Evolutionary conservation across 2,329 filamentous ascomycete species (phyloP).

Genomic region (Gaeumannomyces tritici): DNA sequence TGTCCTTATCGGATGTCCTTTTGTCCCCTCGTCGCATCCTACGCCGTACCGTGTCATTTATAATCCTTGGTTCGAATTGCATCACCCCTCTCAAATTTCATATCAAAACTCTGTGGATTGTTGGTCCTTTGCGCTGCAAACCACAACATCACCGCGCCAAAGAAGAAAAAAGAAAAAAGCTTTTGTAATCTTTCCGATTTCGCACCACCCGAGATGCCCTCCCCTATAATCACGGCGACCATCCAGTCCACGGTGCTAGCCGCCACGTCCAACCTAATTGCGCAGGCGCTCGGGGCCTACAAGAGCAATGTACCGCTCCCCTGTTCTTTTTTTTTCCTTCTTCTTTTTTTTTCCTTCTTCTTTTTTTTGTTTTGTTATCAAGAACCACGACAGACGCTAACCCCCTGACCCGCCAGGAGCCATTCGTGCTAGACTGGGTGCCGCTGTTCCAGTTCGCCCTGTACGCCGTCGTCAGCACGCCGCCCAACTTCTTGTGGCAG

Average conservation of each 20-base stretch:
- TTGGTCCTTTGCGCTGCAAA: no score
- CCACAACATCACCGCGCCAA: no score
- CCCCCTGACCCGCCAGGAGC: conserved; percentile 28
- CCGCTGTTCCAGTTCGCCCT: conserved; percentile 69
- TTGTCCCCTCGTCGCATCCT: no score
- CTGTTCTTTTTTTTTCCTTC: background rate
- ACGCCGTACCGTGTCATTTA: no score
- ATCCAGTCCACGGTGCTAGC: conserved; percentile 57
- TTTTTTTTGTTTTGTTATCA: no score
- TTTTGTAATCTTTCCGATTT: background rate
- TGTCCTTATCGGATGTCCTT: no score
- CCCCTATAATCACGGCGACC: conserved; percentile 49
- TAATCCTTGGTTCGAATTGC: no score
- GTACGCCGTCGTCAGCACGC: conserved; percentile 63
- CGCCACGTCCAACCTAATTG: conserved; percentile 61
- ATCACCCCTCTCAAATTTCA: no score
- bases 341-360: background rate
- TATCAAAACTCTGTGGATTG: no score
- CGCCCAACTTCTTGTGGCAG: conserved; percentile 85
- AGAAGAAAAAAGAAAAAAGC: no score
- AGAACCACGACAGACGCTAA: conserved; percentile 5
- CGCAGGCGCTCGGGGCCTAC: conserved; percentile 59
- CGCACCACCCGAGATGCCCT: conserved; percentile 1
- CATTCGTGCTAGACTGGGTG: conserved; percentile 53
- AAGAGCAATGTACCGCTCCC: conserved; percentile 39